These are phyloP conservation scores for Coniochaeta sp. DNA, from an alignment of 2,329 filamentous ascomycete genomes.

Conservation along the genomic window DNA sequence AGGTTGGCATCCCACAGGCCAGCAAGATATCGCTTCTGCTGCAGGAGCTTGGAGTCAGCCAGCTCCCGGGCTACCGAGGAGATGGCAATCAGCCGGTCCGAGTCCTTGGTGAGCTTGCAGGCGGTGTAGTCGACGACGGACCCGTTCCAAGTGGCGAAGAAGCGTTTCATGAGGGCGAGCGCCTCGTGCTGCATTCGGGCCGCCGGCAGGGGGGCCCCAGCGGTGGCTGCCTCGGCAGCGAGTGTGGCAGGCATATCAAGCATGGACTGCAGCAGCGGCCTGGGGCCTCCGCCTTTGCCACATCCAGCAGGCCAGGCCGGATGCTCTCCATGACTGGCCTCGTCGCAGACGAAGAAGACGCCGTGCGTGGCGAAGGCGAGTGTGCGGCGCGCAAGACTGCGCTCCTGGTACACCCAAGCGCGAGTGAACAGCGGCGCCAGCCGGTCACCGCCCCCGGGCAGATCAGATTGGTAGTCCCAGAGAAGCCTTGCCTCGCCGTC, in stretches of 20 bases:
- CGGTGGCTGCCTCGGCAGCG: too few relatives aligned
- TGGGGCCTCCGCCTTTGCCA: not conserved
- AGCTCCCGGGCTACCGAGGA: not conserved
- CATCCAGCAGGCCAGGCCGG: not conserved
- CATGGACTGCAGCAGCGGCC: too few relatives aligned
- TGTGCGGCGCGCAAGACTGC: not conserved
- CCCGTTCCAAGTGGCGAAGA: not conserved
- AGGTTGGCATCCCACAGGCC: not conserved
- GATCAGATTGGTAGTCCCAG: not conserved
- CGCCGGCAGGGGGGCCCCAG: too few relatives aligned
- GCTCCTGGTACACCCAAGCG: not conserved
- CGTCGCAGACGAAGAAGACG: not conserved
- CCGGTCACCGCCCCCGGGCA: not conserved
- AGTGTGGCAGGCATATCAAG: too few relatives aligned
- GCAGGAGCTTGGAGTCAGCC: not conserved
- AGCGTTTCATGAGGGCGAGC: not conserved
- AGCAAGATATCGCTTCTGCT: not conserved
- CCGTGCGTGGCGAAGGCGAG: not conserved
- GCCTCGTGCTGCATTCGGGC: not conserved
- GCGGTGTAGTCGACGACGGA: not conserved
- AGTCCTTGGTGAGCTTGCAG: not conserved
- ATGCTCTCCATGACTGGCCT: not conserved
- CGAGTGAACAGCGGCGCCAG: not conserved
- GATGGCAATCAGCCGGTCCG: not conserved
- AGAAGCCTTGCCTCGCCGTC: not conserved